Percentiles rank a stretch among this genome's conserved stretches.
Evolutionary conservation across 106 monocot genomes (phyloP).

Genomic region (Dendrobium catenatum): DNA sequence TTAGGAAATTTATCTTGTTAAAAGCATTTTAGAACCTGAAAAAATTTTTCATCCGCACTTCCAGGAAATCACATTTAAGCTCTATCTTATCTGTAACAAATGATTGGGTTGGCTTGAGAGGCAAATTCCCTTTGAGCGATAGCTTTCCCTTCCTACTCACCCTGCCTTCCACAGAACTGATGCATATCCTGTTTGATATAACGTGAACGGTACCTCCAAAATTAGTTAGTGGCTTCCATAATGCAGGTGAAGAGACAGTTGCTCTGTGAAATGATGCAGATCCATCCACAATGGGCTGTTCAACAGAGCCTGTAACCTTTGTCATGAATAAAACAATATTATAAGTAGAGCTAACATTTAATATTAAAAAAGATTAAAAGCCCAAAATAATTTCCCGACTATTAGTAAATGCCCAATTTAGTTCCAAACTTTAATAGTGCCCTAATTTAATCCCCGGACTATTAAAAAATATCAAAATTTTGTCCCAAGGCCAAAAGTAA

Average conservation of each 20-base stretch:
- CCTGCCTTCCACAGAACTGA: conserved; percentile 89
- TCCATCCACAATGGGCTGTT: conserved; percentile 91
- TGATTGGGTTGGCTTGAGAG: conserved; percentile 73
- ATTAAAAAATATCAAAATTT: too few species aligned
- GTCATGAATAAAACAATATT: conserved; percentile 1
- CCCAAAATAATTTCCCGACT: too few species aligned
- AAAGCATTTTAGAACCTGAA: conserved; percentile 55
- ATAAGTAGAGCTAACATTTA: background rate
- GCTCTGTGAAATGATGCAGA: conserved; percentile 94
- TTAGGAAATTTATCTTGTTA: background rate
- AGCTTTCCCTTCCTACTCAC: conserved; percentile 87
- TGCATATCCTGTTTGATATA: conserved; percentile 74
- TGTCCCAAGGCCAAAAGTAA: too few species aligned
- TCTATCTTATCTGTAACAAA: conserved; percentile 67
- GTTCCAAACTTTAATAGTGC: too few species aligned
- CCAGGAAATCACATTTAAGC: conserved; percentile 92
- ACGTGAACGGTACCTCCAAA: conserved; percentile 76
- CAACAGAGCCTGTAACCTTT: conserved; percentile 91
- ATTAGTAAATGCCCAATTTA: too few species aligned
- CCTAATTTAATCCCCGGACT: background rate
- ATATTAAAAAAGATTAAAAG: background rate
- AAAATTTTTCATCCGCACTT: conserved; percentile 86
- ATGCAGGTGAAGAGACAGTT: conserved; percentile 79
- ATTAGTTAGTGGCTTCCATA: conserved; percentile 83
- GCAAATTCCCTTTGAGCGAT: conserved; percentile 80